phyloP scores from a whole-genome alignment of 768 basidiomycete genomes.

The Lepiota venenata region DNA sequence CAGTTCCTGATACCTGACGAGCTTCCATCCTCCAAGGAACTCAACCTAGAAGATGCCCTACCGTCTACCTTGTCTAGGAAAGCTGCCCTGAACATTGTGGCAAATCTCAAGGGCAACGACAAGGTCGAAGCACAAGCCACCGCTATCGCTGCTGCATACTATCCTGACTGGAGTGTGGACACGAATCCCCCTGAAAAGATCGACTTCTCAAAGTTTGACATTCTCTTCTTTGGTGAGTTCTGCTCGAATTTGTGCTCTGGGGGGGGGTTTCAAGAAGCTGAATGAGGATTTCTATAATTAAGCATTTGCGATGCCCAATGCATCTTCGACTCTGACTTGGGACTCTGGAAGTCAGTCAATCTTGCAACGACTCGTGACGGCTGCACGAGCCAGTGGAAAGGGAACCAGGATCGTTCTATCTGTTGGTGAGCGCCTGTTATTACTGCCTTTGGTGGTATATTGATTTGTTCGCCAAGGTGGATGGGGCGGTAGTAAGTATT shows the following conservation, averaged over 20 bases:
- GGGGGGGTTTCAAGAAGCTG: background rate
- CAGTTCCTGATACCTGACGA: conserved; percentile 27
- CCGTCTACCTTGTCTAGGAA: conserved; percentile 21
- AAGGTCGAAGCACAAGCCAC: conserved; percentile 3
- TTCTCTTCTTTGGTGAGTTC: conserved; percentile 57
- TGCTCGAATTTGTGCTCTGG: background rate
- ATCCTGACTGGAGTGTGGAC: conserved; percentile 48
- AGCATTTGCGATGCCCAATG: conserved; percentile 73
- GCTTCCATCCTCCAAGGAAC: background rate
- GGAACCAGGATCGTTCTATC: conserved; percentile 67
- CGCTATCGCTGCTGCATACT: conserved; percentile 44
- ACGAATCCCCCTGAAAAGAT: conserved; percentile 51
- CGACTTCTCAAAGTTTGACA: conserved; percentile 63
- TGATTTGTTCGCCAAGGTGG: conserved; percentile 41
- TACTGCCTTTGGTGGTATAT: background rate
- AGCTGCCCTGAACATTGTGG: conserved; percentile 12
- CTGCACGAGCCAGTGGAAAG: conserved; percentile 50
- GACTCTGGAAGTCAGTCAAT: conserved; percentile 47
- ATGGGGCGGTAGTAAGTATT: conserved; percentile 70
- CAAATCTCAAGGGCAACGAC: background rate
- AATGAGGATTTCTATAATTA: background rate
- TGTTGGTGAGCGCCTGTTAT: conserved; percentile 46
- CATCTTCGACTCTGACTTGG: conserved; percentile 48
- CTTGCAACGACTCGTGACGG: conserved; percentile 52
- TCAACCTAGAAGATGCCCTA: conserved; percentile 33